Conservation (phyloP, 2,329 filamentous ascomycete species). For the Waltergamsia citrina region DNA sequence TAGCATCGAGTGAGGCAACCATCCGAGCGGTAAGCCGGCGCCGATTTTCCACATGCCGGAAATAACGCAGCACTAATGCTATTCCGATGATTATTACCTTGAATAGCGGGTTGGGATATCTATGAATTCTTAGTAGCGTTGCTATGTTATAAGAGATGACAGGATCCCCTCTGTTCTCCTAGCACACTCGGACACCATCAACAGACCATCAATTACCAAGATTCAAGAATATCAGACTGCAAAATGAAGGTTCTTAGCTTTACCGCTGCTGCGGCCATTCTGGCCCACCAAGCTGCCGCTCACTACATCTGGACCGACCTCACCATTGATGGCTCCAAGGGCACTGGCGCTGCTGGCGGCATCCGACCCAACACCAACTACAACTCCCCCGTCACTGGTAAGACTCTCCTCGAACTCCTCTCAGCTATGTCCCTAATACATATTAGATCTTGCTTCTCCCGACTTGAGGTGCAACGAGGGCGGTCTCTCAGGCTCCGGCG, state of each 20-base stretch:
- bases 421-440: background rate
- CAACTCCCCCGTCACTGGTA: conserved; percentile 23
- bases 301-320: conserved; percentile 21
- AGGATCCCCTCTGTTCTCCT: too few species aligned
- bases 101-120: too few species aligned
- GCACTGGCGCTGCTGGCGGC: conserved; percentile 19
- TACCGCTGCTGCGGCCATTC: conserved; percentile 3
- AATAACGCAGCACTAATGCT: too few species aligned
- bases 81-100: too few species aligned
- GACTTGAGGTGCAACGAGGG: conserved; percentile 28
- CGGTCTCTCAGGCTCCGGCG: conserved; percentile 16
- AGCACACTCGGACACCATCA: too few species aligned
- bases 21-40: too few species aligned
- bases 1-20: too few species aligned
- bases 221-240: background rate
- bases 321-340: conserved; percentile 13
- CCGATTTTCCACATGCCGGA: too few species aligned
- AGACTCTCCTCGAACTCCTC: background rate
- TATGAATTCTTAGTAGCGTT: too few species aligned
- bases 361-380: conserved; percentile 26
- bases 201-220: too few species aligned
- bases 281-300: conserved; percentile 7
- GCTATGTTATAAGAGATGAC: too few species aligned
- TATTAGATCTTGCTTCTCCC: conserved; percentile 22
- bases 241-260: conserved; percentile 6